Evolutionary conservation across 257 asterid species (phyloP).

Genomic region (Haberlea rhodopensis): DNA sequence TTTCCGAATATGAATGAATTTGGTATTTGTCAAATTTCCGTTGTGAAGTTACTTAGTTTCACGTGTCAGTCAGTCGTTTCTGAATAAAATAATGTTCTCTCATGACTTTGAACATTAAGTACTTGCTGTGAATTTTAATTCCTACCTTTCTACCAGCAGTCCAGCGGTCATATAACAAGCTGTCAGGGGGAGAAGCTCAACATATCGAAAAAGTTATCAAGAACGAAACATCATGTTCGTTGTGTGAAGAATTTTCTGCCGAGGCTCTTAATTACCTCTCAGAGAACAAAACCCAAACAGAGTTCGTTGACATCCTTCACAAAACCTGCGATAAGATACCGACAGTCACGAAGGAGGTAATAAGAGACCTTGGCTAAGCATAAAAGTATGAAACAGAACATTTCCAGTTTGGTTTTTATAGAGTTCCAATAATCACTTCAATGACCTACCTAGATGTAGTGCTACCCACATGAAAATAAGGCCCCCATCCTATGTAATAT

Average conservation of each 20-base stretch:
- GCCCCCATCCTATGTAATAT: not conserved
- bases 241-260: conserved; percentile 67
- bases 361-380: conserved; percentile 1
- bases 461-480: not conserved
- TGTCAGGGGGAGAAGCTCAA: conserved; percentile 36
- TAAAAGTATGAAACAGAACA: conserved; percentile 1
- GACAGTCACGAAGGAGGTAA: conserved; percentile 69
- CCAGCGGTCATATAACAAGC: conserved; percentile 37
- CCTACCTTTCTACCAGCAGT: conserved; percentile 37
- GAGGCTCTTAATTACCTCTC: conserved; percentile 65
- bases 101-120: not conserved
- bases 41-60: not conserved
- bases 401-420: not conserved
- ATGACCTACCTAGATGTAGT: not conserved
- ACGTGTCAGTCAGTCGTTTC: conserved; percentile 13
- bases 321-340: conserved; percentile 67
- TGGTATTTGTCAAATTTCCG: not conserved
- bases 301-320: conserved; percentile 63
- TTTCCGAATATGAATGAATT: not conserved
- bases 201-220: conserved; percentile 33
- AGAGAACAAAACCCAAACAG: conserved; percentile 64
- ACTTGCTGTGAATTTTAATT: conserved; percentile 16
- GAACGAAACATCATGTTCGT: conserved; percentile 46
- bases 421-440: not conserved
- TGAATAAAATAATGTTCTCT: not conserved